Evolutionary conservation across 768 basidiomycete genomes (phyloP).

Genomic region (Kwoniella mangroviensis): DNA sequence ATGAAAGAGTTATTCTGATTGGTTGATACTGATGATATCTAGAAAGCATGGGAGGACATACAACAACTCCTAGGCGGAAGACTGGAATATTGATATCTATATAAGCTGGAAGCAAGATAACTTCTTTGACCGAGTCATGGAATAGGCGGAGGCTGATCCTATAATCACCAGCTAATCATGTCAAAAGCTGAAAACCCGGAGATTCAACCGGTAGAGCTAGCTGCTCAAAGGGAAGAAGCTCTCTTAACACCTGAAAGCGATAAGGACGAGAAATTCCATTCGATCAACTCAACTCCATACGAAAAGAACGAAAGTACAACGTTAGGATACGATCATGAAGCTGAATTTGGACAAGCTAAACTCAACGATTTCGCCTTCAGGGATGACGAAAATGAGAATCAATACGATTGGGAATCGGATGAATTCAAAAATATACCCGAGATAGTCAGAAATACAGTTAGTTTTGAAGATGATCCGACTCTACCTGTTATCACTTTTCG

Average conservation of each 20-base stretch:
- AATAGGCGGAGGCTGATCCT: too few relatives aligned
- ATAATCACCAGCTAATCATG: not conserved
- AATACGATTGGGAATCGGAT: constrained; percentile 26
- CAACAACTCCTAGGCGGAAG: rapidly evolving
- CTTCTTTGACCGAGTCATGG: too few relatives aligned
- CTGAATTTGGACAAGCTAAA: not conserved
- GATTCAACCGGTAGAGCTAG: not conserved
- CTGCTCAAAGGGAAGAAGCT: not conserved
- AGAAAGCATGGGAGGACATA: not conserved
- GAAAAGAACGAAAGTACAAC: not conserved
- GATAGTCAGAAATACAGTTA: constrained; percentile 17
- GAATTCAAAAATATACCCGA: constrained; percentile 22
- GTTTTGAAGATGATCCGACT: constrained; percentile 24
- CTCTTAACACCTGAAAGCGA: not conserved
- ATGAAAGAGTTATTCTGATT: not conserved
- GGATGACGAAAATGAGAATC: not conserved
- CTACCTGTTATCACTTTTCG: constrained; percentile 18
- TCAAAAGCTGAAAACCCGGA: not conserved
- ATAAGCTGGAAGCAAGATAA: not conserved
- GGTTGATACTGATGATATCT: not conserved
- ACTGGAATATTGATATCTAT: not conserved
- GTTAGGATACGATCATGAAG: not conserved
- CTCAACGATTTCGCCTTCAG: not conserved
- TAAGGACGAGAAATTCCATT: not conserved
- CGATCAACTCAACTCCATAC: not conserved